These are phyloP conservation scores for Przewalskia tangutica DNA, from an alignment of 257 asterid genomes.

Conservation along the genomic window DNA sequence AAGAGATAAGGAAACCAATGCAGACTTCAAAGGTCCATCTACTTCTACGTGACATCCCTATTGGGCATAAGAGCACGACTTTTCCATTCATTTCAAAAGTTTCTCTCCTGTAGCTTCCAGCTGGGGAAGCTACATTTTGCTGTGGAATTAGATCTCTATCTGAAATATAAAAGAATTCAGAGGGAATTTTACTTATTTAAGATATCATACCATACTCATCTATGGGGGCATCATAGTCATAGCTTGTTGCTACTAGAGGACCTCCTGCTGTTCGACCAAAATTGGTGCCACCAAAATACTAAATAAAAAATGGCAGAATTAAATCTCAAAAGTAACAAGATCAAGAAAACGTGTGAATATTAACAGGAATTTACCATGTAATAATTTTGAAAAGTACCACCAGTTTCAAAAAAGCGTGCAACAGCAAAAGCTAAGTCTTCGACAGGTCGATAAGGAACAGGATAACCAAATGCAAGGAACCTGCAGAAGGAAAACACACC, in stretches of 20 bases:
- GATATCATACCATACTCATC: conserved; percentile 59
- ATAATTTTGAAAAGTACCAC: conserved; percentile 80
- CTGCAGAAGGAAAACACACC: conserved; percentile 19
- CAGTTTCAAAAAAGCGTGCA: conserved; percentile 72
- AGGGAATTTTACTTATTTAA: no score
- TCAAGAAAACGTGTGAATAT: not conserved
- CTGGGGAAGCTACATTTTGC: no score
- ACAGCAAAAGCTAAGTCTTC: conserved; percentile 85
- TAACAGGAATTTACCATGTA: conserved; percentile 51
- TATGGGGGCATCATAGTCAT: conserved; percentile 78
- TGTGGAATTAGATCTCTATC: not conserved
- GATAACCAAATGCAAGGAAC: conserved; percentile 77
- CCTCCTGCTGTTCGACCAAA: conserved; percentile 86
- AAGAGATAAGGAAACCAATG: no score
- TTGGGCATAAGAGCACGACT: not conserved
- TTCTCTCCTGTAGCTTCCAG: not conserved
- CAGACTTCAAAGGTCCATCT: no score
- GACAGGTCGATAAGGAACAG: conserved; percentile 69
- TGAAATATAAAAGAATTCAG: not conserved
- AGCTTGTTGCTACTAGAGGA: conserved; percentile 71
- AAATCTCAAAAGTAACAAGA: not conserved
- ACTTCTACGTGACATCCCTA: no score
- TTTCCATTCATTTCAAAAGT: not conserved
- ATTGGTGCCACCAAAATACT: conserved; percentile 91
- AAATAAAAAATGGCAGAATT: not conserved